These are phyloP conservation scores for Diaporthe eres DNA, from an alignment of 2,329 filamentous ascomycete genomes.

Conservation along the genomic window DNA sequence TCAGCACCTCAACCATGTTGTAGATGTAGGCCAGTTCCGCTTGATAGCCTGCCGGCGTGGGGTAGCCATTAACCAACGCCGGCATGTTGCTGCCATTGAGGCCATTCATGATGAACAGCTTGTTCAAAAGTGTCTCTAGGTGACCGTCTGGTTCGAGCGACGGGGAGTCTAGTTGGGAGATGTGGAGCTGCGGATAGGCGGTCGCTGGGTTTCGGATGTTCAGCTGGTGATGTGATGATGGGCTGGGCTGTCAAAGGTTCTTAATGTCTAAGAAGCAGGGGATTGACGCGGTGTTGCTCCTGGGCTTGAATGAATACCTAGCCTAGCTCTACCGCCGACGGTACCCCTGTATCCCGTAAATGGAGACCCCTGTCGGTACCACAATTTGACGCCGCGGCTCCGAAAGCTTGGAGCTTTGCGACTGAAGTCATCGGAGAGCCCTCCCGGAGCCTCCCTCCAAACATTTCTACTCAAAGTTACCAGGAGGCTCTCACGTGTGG, in stretches of 20 bases:
- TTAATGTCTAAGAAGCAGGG: not conserved
- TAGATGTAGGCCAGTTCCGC: constrained; percentile 79
- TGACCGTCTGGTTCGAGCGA: not conserved
- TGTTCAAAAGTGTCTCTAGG: not conserved
- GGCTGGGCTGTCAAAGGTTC: not conserved
- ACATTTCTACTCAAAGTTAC: not conserved
- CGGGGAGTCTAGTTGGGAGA: too few species aligned
- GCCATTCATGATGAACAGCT: constrained; percentile 58
- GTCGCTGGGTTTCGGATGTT: not conserved
- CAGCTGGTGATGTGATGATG: not conserved
- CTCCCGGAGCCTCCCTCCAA: not conserved
- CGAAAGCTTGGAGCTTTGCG: constrained; percentile 31
- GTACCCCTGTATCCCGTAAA: constrained; percentile 33
- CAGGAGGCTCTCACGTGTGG: not conserved
- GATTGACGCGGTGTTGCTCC: constrained; percentile 14
- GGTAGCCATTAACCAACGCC: constrained; percentile 61
- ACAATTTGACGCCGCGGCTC: constrained; percentile 35
- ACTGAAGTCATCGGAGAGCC: constrained; percentile 34
- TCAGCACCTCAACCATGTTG: constrained; percentile 76
- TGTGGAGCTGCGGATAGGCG: not conserved
- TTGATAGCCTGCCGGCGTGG: constrained; percentile 77
- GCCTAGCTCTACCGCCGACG: constrained; percentile 7
- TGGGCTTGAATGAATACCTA: not conserved
- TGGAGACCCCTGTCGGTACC: constrained; percentile 22
- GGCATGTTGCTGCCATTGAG: constrained; percentile 64